Percentiles rank a stretch among this genome's conserved stretches.
Conservation (phyloP, 176 grass and related monocot species). For the Musa itinerans region DNA sequence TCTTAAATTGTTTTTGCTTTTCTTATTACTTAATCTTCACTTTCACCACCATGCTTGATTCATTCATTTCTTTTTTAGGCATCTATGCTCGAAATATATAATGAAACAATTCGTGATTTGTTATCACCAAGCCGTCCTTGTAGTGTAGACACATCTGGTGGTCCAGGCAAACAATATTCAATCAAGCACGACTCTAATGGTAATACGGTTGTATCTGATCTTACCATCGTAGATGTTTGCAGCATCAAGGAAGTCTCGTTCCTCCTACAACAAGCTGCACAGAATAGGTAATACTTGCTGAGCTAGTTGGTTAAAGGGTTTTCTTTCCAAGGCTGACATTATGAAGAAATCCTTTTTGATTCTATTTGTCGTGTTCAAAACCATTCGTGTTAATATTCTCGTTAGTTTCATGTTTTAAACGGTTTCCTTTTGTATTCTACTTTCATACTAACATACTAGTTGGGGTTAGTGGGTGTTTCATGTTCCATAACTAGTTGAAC, state of each 20-base stretch:
- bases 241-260: conserved; percentile 46
- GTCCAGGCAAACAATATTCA: conserved; percentile 41
- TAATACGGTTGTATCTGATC: conserved; percentile 66
- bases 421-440: too few relatives aligned
- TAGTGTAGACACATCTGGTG: conserved; percentile 27
- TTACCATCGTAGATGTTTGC: conserved; percentile 62
- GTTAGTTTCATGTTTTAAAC: too few relatives aligned
- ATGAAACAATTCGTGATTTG: conserved; percentile 89
- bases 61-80: conserved; percentile 31
- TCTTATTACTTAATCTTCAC: background rate
- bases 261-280: conserved; percentile 59
- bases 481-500: too few relatives aligned
- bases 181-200: conserved; percentile 82
- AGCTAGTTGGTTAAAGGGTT: background rate
- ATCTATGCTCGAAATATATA: conserved; percentile 96
- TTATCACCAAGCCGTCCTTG: conserved; percentile 35
- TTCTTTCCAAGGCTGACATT: background rate
- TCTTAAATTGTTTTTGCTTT: background rate
- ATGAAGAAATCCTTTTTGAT: too few relatives aligned
- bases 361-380: too few relatives aligned
- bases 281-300: conserved; percentile 46
- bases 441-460: too few relatives aligned
- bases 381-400: too few relatives aligned
- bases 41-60: background rate
- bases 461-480: too few relatives aligned